Evolutionary conservation across 768 basidiomycete genomes (phyloP), one percentile per base, ranked within the genome.

Genomic region (Phylloporus scabripes): DNA sequence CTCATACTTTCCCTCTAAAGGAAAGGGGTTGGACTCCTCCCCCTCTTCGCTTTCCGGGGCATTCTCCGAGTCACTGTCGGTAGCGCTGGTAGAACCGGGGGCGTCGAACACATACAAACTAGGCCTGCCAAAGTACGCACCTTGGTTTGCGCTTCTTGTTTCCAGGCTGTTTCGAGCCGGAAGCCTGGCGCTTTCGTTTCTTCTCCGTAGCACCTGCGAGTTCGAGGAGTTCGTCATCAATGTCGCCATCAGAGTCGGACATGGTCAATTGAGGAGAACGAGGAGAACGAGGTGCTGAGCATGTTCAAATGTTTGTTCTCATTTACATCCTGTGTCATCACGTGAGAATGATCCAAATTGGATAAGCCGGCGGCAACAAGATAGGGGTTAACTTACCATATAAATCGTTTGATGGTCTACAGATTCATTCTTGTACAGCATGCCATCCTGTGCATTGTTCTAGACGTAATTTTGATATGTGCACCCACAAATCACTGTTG

Each of bases 1-100:
- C 50, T 78, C 78, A 62, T 89, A 98, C 67, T 91, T 90, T 43
- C 91, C 92, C 59, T 98, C 95, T 11, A 96, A 71, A 0, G 92
- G 94, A 63, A 91, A 98, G 4, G 83, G 83, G 56, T 90, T 85
- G 11, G 65, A 62, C 5, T 74, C 75, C 26, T 77, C 74, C 32
- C 77, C 77, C 45, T 73, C 75, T 57, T 87, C 86, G 51, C 80
- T 84, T 58, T 87, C 85, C 10, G 76, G 75, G 18, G 69, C 76
- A 34, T 74, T 71, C 29, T 78, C 81, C 15, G 83, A 81, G 7
- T 67, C 65, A 21, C 60, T 68, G 29, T 77, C 72, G 12, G 70
- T 70, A 51, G 66, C 65, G 42, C 73, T 76, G 54, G 42, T 36
- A 45, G 52, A 55, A 47, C 36, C 50, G 28, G 34, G 17, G 14